Conservation (phyloP, 805 yeast species). For the Schizosaccharomyces japonicus region DNA sequence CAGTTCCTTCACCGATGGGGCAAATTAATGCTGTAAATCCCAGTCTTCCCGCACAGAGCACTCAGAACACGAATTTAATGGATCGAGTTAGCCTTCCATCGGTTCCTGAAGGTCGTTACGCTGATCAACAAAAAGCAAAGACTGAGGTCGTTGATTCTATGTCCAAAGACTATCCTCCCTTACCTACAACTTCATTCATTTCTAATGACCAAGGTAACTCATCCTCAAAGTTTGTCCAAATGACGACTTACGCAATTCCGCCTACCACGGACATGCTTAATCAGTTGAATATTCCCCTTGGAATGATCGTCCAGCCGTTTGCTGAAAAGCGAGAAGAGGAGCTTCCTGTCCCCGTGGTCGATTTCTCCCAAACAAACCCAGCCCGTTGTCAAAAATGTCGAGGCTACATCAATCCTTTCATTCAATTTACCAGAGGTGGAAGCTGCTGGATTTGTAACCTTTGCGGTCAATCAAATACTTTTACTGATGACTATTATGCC, state of each 20-base stretch:
- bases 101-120: neutral
- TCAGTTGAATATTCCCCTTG: conserved; percentile 56
- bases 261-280: conserved; percentile 42
- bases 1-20: neutral
- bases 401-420: conserved; percentile 66
- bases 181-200: conserved; percentile 45
- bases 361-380: conserved; percentile 33
- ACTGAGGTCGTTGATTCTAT: neutral
- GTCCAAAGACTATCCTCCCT: conserved; percentile 31
- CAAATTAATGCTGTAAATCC: neutral
- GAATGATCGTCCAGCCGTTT: conserved; percentile 63
- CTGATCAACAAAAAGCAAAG: neutral
- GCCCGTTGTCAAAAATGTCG: conserved; percentile 83
- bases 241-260: conserved; percentile 69
- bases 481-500: conserved; percentile 43
- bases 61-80: neutral
- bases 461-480: conserved; percentile 51
- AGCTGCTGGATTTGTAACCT: conserved; percentile 59
- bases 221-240: conserved; percentile 52
- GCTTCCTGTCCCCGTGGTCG: conserved; percentile 41
- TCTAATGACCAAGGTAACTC: conserved; percentile 68
- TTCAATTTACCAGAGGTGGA: conserved; percentile 37
- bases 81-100: neutral
- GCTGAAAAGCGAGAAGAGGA: conserved; percentile 31
- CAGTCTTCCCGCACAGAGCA: neutral